Percentiles rank a stretch among this genome's conserved stretches.
Conservation (phyloP, 768 basidiomycete genomes). For the Cytidiella melzeri region DNA sequence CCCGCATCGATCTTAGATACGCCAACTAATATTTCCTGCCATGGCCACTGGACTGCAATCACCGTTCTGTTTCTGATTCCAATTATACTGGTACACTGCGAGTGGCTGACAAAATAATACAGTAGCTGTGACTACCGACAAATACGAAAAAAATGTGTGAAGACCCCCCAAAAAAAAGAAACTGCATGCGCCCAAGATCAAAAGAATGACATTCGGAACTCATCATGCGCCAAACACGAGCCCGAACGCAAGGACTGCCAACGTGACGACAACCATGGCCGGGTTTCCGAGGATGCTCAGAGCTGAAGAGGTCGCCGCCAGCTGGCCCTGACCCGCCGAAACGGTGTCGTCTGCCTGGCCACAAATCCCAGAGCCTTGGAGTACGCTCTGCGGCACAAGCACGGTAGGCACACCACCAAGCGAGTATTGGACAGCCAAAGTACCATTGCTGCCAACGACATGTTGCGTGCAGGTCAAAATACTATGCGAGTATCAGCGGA, state of each 20-base stretch:
- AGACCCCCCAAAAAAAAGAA: background rate
- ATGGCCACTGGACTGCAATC: too few species aligned
- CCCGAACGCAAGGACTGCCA: slow-evolving; percentile 8
- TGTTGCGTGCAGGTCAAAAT: slow-evolving; percentile 62
- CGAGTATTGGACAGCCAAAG: slow-evolving; percentile 55
- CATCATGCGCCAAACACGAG: slow-evolving; percentile 3
- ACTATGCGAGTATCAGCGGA: slow-evolving; percentile 28
- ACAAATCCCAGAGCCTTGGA: slow-evolving; percentile 35
- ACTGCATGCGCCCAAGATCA: background rate
- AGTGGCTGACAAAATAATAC: background rate
- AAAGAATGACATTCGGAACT: slow-evolving; percentile 2
- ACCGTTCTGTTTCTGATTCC: background rate
- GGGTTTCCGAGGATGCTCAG: slow-evolving; percentile 3
- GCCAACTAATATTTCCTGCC: too few species aligned
- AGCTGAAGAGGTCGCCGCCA: slow-evolving; percentile 7
- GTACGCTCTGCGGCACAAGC: slow-evolving; percentile 36
- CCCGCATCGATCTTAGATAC: too few species aligned
- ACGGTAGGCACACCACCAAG: slow-evolving; percentile 57
- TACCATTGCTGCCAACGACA: slow-evolving; percentile 61
- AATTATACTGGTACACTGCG: background rate
- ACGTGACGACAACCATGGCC: slow-evolving; percentile 3
- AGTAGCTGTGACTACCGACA: background rate
- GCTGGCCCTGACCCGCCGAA: slow-evolving; percentile 8
- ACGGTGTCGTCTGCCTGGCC: slow-evolving; percentile 3
- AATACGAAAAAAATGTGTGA: background rate